Base-by-base conservation (phyloP, 2,329 filamentous ascomycete genomes). In the Nothomitra cinnamomea region DNA sequence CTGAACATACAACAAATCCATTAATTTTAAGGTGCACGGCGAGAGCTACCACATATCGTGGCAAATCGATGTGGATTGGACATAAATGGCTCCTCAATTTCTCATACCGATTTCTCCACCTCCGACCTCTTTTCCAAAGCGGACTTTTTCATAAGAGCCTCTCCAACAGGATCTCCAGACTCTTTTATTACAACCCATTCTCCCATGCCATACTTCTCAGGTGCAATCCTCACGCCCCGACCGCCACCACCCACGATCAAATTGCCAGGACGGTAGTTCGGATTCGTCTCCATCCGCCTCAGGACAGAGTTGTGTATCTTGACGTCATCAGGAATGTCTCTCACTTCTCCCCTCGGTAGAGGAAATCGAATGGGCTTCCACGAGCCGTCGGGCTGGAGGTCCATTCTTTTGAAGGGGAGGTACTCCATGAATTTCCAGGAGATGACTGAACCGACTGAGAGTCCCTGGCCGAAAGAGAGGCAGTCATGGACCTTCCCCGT, bases 281-380 rank as follows among this genome's bases (percentile, higher is more conserved):
- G 63, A 56, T 88, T 76, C 6, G 69, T 65, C 48, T 78, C 65
- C 79, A 92, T 83, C 5, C 86, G 75, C 17, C 78, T 77, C 55
- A 92, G 79, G 0, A 87, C 86, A 21, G 81, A 85, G 42, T 80
- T 77, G 60, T 92, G 86, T 1, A 92, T 76, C 21, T 80, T 72
- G 0, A 81, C 85, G 53, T 82, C 72, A 7, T 76, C 66, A 0
- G 86, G 86, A 1, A 92, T 80, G 61, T 92, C 86, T 15, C 86
- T 77, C 0, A 83, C 79, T 66, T 90, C 85, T 8, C 86, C 87
- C 28, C 80, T 77, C 0, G 86, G 86, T 2, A 90, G 68, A 0
- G 86, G 86, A 83, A 85, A 90, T 7, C 80, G 73, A 58, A 92
- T 90, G 0, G 84, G 82, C 64, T 79, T 82, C 86, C 87, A 92